Evolutionary conservation across 495 filamentous ascomycete genomes (phyloP), one percentile per base, ranked within the genome.

Genomic region (Talaromyces borbonicus): DNA sequence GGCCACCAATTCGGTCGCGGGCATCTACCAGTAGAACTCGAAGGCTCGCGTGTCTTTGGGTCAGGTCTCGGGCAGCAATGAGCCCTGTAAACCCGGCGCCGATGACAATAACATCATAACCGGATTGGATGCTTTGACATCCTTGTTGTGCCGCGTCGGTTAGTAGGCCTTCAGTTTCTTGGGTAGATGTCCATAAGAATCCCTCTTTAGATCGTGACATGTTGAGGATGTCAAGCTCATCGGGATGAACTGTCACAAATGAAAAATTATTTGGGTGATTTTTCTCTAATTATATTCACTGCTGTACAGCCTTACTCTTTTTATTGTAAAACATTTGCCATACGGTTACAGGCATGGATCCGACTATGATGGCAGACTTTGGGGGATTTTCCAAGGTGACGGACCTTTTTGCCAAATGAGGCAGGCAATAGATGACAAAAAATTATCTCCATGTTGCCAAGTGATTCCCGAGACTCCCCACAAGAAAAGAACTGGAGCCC

Each of bases 1-100:
- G 56, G 1, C 63, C 63, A 14, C 63, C 63, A 25, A 67, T 58
- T 2, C 62, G 60, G 40, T 65, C 60, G 3, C 63, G 56, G 3
- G 55, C 63, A 50, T 67, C 63, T 0, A 65, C 11, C 6, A 67
- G 54, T 5, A 65, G 51, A 3, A 62, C 58, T 20, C 44, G 45
- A 12, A 51, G 38, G n/a, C 46, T 45, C 59, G 15, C 48, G 35
- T 38, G 22, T 43, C 1, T 27, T 46, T 48, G 49, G 18, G 9
- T 26, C 22, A 56, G 18, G 14, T 63, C 56, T 3, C 60, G 52
- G 15, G 52, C 44, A 3, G 60, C 58, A 15, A 51, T 49, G 2
- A 61, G 45, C 19, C 60, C 60, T 8, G 58, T 36, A 39, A 56
- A 63, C 1, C 60, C 60, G 3, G 40, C 54, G 0, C 59, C 59